phyloP scores from a whole-genome alignment of 1,139 yeast species.

The Spencermartinsiella ligniputridi region DNA sequence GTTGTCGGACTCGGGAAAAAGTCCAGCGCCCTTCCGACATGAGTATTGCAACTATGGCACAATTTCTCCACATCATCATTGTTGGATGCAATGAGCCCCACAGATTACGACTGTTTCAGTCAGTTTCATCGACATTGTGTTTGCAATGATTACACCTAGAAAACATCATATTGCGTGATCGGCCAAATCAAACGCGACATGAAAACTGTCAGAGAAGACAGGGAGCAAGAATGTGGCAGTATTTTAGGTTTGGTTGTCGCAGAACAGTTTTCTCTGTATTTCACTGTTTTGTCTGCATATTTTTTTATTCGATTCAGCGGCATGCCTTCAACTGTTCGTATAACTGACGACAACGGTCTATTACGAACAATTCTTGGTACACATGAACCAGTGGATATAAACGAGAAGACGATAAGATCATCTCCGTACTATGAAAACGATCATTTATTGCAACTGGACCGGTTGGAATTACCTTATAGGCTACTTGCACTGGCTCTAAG shows the following conservation, averaged over 20 bases:
- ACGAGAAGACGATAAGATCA: slow-evolving; percentile 9
- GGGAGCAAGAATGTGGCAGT: neutral
- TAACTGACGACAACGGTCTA: neutral
- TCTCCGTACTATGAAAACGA: slow-evolving; percentile 16
- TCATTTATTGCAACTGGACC: slow-evolving; percentile 12
- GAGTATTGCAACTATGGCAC: too few species aligned
- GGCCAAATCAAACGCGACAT: neutral
- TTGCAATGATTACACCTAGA: too few species aligned
- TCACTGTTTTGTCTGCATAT: neutral
- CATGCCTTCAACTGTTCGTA: neutral
- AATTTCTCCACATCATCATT: too few species aligned
- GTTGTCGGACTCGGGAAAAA: too few species aligned
- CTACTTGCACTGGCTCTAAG: slow-evolving; percentile 15
- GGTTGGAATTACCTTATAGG: slow-evolving; percentile 7
- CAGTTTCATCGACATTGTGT: too few species aligned
- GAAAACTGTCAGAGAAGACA: neutral
- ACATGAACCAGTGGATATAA: neutral
- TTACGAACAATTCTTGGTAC: neutral
- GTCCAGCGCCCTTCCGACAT: too few species aligned
- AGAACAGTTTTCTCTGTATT: too few species aligned
- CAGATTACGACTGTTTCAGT: too few species aligned
- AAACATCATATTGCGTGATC: neutral
- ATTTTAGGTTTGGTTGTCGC: neutral
- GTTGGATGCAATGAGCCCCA: too few species aligned
- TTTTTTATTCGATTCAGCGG: neutral